Evolutionary conservation across 179 eudicot genomes (phyloP).

Genomic region (Patellifolia procumbens): DNA sequence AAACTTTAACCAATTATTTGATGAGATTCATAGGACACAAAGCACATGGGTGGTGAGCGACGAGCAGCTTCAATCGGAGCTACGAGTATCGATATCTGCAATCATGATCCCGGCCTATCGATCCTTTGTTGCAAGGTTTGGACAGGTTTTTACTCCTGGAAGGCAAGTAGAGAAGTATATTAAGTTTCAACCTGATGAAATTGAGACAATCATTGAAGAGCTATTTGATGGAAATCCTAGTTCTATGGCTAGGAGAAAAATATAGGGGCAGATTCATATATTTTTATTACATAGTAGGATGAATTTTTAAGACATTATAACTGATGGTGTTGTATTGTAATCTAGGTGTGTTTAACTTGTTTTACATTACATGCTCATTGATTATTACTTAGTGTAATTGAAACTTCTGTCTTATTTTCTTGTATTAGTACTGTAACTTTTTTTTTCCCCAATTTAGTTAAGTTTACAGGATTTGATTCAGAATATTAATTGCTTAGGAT

Average conservation of each 20-base stretch:
- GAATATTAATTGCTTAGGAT: neutral
- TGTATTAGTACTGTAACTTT: constrained; percentile 20
- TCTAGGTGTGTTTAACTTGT: neutral
- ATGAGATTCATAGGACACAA: constrained; percentile 68
- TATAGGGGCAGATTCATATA: constrained; percentile 19
- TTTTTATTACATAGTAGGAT: neutral
- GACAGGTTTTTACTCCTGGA: constrained; percentile 62
- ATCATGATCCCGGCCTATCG: constrained; percentile 80
- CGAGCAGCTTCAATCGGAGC: constrained; percentile 83
- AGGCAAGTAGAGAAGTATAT: constrained; percentile 79
- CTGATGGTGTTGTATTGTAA: constrained; percentile 7
- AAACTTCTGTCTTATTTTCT: neutral
- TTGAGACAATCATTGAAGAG: constrained; percentile 62
- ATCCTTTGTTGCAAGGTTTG: constrained; percentile 61
- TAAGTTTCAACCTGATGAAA: constrained; percentile 75
- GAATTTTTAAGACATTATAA: neutral
- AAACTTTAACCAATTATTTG: constrained; percentile 61
- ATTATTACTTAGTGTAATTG: constrained; percentile 8
- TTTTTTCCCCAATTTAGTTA: no score
- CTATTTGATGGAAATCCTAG: constrained; percentile 65
- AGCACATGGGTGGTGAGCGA: constrained; percentile 74
- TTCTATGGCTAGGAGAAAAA: constrained; percentile 45
- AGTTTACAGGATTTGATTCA: constrained; percentile 22
- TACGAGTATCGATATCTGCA: constrained; percentile 74
- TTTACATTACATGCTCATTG: constrained; percentile 11